A percentile compares a stretch with the other conserved stretches of the same genome.
These are phyloP conservation scores for Xylariales sp. DNA, from an alignment of 2,329 filamentous ascomycete species.

Conservation along the genomic window DNA sequence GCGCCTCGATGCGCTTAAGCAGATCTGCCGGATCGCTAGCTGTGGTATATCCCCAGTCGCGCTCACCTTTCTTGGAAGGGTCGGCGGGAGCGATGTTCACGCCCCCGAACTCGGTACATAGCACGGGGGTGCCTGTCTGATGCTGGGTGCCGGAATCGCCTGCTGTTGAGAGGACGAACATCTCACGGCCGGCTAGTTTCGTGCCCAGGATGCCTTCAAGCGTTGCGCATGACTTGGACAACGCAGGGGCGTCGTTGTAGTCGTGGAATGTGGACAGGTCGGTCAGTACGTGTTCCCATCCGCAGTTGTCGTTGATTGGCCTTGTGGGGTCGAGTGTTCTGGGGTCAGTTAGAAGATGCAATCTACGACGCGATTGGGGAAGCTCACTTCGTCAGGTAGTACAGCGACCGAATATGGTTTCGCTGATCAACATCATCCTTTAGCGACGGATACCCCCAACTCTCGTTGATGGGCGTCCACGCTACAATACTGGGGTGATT, in stretches of 20 bases:
- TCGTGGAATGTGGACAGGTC: slow-evolving; percentile 67
- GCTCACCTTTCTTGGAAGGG: slow-evolving; percentile 32
- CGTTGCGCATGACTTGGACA: slow-evolving; percentile 49
- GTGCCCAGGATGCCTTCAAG: slow-evolving; percentile 49
- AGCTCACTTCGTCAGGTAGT: slow-evolving; percentile 57
- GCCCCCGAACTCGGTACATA: slow-evolving; percentile 65
- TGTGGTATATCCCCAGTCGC: slow-evolving; percentile 66
- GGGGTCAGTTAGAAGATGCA: neutral
- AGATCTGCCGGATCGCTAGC: slow-evolving; percentile 56
- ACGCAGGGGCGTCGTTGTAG: slow-evolving; percentile 53
- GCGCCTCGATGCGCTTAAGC: slow-evolving; percentile 50
- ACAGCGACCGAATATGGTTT: slow-evolving; percentile 59
- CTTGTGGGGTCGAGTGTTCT: slow-evolving; percentile 55
- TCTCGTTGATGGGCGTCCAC: slow-evolving; percentile 63
- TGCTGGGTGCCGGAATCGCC: slow-evolving; percentile 48
- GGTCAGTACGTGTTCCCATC: slow-evolving; percentile 63
- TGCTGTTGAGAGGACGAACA: slow-evolving; percentile 48
- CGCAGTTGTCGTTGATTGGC: slow-evolving; percentile 67
- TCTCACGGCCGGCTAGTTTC: slow-evolving; percentile 43
- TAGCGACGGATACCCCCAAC: slow-evolving; percentile 60
- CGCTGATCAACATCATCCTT: slow-evolving; percentile 53
- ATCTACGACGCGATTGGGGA: too few species aligned
- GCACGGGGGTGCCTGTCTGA: slow-evolving; percentile 49
- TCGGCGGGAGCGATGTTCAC: slow-evolving; percentile 57
- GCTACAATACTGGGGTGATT: slow-evolving; percentile 61